These are phyloP conservation scores for Cyberlindnera veronae DNA, from an alignment of 805 yeast genomes.

Conservation along the genomic window DNA sequence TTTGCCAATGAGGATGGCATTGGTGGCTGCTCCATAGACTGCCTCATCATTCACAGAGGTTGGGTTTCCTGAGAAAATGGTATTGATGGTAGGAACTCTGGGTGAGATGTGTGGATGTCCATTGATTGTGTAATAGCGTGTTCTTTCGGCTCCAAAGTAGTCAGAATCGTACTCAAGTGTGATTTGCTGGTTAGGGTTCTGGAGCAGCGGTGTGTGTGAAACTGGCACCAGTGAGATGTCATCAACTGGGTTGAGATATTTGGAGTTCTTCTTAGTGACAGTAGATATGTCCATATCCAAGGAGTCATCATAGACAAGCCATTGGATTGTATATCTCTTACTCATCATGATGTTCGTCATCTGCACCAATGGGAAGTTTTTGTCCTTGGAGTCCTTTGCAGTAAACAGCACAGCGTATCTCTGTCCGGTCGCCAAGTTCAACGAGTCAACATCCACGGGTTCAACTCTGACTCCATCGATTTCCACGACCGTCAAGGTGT, in stretches of 20 bases:
- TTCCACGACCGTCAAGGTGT: constrained; percentile 51
- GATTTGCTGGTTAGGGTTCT: constrained; percentile 55
- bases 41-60: constrained; percentile 43
- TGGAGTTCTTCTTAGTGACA: constrained; percentile 20
- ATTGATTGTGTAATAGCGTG: constrained; percentile 69
- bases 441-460: constrained; percentile 43
- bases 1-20: constrained; percentile 54
- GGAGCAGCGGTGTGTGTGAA: constrained; percentile 37
- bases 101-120: constrained; percentile 62
- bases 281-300: constrained; percentile 42
- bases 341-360: constrained; percentile 62
- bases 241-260: constrained; percentile 29
- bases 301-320: constrained; percentile 45
- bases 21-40: constrained; percentile 72
- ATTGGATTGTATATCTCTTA: constrained; percentile 55
- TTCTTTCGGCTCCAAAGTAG: constrained; percentile 56
- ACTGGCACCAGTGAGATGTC: constrained; percentile 35
- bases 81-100: constrained; percentile 63
- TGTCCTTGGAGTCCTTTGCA: constrained; percentile 40
- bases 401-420: constrained; percentile 62
- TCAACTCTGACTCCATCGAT: constrained; percentile 56
- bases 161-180: constrained; percentile 53
- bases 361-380: constrained; percentile 48
- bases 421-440: constrained; percentile 72
- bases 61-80: constrained; percentile 57